Percentiles rank a stretch among this genome's conserved stretches.
Conservation (phyloP, 106 monocot species). For the Acorus calamus region DNA sequence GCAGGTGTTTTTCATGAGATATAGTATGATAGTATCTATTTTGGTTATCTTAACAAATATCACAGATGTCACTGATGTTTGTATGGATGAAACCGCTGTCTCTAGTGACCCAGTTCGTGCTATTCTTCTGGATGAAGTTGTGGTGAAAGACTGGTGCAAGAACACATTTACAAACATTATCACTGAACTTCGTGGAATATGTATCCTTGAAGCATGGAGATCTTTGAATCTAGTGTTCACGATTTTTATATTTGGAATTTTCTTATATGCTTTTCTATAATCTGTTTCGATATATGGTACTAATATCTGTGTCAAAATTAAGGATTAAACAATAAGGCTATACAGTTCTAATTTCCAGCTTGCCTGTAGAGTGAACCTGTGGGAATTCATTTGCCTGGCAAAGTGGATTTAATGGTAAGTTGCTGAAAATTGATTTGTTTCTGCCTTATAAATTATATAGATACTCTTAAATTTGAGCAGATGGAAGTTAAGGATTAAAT, state of each 20-base stretch:
- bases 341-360: too few relatives aligned
- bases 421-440: too few relatives aligned
- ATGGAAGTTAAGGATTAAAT: conserved; percentile 12
- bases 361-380: too few relatives aligned
- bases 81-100: conserved; percentile 93
- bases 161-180: conserved; percentile 36
- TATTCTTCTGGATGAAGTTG: conserved; percentile 97
- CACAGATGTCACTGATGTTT: conserved; percentile 88
- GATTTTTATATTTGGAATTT: too few relatives aligned
- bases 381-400: too few relatives aligned
- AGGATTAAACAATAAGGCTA: too few relatives aligned
- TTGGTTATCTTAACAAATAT: conserved; percentile 42
- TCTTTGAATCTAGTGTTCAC: too few relatives aligned
- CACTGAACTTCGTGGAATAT: conserved; percentile 37
- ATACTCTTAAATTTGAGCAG: conserved; percentile 28
- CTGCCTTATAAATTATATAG: conserved; percentile 10
- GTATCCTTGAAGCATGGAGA: conserved; percentile 42
- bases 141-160: conserved; percentile 95
- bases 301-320: too few relatives aligned
- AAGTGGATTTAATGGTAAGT: too few relatives aligned
- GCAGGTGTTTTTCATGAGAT: not conserved
- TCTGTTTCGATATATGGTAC: too few relatives aligned
- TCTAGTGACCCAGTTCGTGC: conserved; percentile 92
- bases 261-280: too few relatives aligned
- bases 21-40: not conserved